Base-by-base conservation (phyloP, 108 stramenopile species). In the Epipyxis sp. region DNA sequence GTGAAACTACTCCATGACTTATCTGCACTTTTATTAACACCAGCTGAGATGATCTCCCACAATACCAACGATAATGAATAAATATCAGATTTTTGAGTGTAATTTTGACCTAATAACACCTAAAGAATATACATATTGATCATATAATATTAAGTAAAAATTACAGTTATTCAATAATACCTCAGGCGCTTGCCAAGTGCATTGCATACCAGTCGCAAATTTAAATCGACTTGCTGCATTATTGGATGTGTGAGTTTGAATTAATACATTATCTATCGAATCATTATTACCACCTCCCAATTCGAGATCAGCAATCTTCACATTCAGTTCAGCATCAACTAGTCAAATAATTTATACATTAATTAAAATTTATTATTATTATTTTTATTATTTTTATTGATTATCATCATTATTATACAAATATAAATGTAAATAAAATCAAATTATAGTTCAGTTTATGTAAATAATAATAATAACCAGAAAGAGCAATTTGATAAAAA, bases 241-340 rank as follows among this genome's bases (percentile, higher is more conserved):
- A 50, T 50, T 6, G 34, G 42, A 74, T 6, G 37, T 74, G 41
- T 54, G 16, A 27, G 50, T 34, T 30, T 3, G 35, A 16, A 37
- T 13, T 20, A 68, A 37, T 37, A 16, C 65, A 16, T 20, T 20
- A 25, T 37, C 29, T 25, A 37, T 16, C 6, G 46, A 74, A 27
- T 27, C 43, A 10, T 10, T 25, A 27, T 29, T 34, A 6, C 44
- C 44, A 35, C 50, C 71, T 29, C 50, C 71, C 6, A 74, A 25
- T 10, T 74, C 71, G 6, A 74, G 43, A 39, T 74, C 71, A 32
- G 71, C 71, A 42, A 74, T 46, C 71, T 74, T 74, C 10, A 42
- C 71, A 42, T 74, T 74, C 3, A 74, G 44, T 29, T 74, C 42
- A 29, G 27, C 3, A 32, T 74, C 71, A 34, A 74, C 65, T 67